Evolutionary conservation across 306 rosid species (phyloP), one percentile per base, ranked within the genome.

Genomic region (Herpetospermum pedunculosum): DNA sequence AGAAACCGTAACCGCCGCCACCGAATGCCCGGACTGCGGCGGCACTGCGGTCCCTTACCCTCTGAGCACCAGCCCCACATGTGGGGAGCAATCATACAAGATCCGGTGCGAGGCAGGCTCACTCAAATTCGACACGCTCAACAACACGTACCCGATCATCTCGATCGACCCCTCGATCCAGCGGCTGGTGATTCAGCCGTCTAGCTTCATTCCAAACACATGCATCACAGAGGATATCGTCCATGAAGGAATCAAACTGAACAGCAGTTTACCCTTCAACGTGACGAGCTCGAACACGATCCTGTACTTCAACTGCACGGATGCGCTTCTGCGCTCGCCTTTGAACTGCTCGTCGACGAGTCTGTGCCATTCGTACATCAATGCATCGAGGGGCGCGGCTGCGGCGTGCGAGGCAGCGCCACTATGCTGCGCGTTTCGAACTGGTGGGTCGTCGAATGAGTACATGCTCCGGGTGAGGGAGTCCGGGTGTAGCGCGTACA

Each of bases 251-350:
- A 58, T 92, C 57, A 80, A 77, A 29, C 89, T 92, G 40, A 89
- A 81, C 80, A 43, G 2, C 7, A 54, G 80, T 26, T 85, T 90
- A 18, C 98, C 98, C 3, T 92, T 92, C 81, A 89, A 92, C 80
- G 81, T 92, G 80, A 92, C 98, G 18, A 86, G 88, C 76, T 74
- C 89, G 72, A 86, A 92, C 82, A 89, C 96, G 78, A 85, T 92
- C 85, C 16, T 92, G 2, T 92, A 86, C 81, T 82, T 89, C 65
- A 92, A 89, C 82, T 92, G 98, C n/a, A 71, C 94, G 1, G 78
- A 21, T 32, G 0, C 21, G 8, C 73, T 92, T 2, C 86, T 89
- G 16, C 75, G 43, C 5, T 89, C 97, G 1, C 97, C 96, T 6
- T 71, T 92, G 14, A 80, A 92, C 73, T 92, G 96, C 81, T 73